A percentile compares a stretch with the other conserved stretches of the same genome.
Evolutionary conservation across 352 stramenopile species (phyloP).

Genomic region (Phytophthora hybrid): DNA sequence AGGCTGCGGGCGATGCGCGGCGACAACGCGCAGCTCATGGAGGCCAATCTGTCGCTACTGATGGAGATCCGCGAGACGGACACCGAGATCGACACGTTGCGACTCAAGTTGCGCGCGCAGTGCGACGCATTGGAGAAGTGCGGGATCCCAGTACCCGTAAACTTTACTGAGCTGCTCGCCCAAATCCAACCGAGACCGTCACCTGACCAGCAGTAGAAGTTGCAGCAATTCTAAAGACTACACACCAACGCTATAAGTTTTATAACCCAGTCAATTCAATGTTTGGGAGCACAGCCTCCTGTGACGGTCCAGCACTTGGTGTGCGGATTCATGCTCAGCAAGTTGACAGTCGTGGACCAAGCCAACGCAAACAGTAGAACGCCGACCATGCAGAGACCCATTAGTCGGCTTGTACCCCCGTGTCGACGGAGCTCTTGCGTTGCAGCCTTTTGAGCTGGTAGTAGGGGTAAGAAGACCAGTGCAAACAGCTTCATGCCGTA

Average conservation of each 20-base stretch:
- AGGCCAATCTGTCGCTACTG: constrained; percentile 58
- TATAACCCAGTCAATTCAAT: background rate
- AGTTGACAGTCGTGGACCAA: constrained; percentile 40
- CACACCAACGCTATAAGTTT: background rate
- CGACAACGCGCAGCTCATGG: constrained; percentile 64
- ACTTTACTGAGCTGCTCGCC: constrained; percentile 44
- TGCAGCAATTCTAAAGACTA: background rate
- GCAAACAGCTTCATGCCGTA: constrained; percentile 58
- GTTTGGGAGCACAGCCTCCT: constrained; percentile 41
- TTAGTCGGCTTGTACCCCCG: constrained; percentile 32
- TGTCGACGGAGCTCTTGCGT: constrained; percentile 42
- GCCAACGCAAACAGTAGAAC: constrained; percentile 29
- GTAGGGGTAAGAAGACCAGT: constrained; percentile 46
- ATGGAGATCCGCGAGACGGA: constrained; percentile 63
- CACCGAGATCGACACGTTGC: constrained; percentile 44
- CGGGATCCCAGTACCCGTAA: constrained; percentile 39
- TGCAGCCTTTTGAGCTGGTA: constrained; percentile 46
- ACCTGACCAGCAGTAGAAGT: background rate
- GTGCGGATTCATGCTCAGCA: constrained; percentile 46
- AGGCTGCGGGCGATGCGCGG: constrained; percentile 42
- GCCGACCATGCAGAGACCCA: constrained; percentile 34
- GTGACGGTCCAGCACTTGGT: constrained; percentile 57
- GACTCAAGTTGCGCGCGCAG: constrained; percentile 36
- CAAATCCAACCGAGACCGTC: constrained; percentile 3
- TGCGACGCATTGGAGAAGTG: constrained; percentile 36